A percentile compares a stretch with the other conserved stretches of the same genome.
Evolutionary conservation across 257 asterid genomes (phyloP).

Genomic region (Primulina tabacum): DNA sequence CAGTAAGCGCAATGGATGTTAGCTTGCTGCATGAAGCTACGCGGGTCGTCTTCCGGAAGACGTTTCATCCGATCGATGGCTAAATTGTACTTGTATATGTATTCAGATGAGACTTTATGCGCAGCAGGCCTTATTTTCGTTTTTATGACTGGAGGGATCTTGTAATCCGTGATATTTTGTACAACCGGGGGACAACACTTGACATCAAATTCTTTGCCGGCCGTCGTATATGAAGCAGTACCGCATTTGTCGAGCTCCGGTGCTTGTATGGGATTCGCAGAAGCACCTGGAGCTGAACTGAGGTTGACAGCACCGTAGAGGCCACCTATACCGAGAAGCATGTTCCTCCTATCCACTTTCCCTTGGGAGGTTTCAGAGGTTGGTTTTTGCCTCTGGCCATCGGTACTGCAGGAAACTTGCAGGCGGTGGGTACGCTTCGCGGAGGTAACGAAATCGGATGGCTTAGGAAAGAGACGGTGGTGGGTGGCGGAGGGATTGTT

Average conservation of each 20-base stretch:
- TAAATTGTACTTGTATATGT: constrained; percentile 8
- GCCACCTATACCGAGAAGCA: not conserved
- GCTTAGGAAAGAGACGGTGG: not conserved
- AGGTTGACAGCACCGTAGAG: not conserved
- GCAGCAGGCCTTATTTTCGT: constrained; percentile 18
- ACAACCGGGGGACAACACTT: constrained; percentile 27
- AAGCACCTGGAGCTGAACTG: not conserved
- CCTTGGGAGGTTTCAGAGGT: not conserved
- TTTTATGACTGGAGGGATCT: not conserved
- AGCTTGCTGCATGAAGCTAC: constrained; percentile 16
- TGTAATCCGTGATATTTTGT: not conserved
- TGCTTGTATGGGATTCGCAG: not conserved
- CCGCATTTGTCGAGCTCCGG: not conserved
- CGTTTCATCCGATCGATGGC: constrained; percentile 17
- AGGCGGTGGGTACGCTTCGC: not conserved
- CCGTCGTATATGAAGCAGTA: not conserved
- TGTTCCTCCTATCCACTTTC: not conserved
- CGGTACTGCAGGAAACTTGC: not conserved
- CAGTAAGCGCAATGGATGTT: constrained; percentile 20
- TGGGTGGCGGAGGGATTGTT: not conserved
- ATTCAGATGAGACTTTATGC: not conserved
- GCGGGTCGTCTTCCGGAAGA: constrained; percentile 13
- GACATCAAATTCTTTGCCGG: not conserved
- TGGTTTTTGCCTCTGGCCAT: not conserved
- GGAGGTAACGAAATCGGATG: not conserved